Conservation (phyloP, 2,329 filamentous ascomycete genomes). For the Fusarium papillatum region DNA sequence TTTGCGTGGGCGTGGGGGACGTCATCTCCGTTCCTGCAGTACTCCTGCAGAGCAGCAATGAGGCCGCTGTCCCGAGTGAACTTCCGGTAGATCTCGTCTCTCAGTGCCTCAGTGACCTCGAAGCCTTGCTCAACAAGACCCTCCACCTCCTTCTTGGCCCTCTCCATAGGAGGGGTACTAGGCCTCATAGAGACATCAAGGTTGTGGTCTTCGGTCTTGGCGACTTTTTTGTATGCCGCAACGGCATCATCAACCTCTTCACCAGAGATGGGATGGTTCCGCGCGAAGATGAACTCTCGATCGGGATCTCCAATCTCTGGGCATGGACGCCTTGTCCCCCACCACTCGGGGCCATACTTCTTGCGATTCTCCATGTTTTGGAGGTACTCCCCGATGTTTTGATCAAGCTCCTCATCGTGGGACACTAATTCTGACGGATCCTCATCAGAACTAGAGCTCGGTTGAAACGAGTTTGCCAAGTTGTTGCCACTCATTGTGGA, state of each 20-base stretch:
- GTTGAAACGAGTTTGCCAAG: not conserved
- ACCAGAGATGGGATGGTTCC: conserved; percentile 13
- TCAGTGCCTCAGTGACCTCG: conserved; percentile 4
- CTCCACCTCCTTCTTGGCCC: conserved; percentile 16
- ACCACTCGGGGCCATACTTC: conserved; percentile 12
- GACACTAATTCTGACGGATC: not conserved
- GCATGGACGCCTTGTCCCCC: conserved; percentile 7
- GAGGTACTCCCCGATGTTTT: not conserved
- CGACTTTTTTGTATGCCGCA: not conserved
- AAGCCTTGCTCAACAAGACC: conserved; percentile 13
- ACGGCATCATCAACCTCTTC: not conserved
- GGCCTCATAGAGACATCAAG: conserved; percentile 23
- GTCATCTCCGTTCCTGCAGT: not conserved
- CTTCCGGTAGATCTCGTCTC: conserved; percentile 20
- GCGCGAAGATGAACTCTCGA: conserved; percentile 19
- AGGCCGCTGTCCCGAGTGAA: conserved; percentile 19
- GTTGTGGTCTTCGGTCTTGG: not conserved
- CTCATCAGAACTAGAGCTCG: no score
- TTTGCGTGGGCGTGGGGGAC: conserved; percentile 28
- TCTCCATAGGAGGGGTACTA: conserved; percentile 27
- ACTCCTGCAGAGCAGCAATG: conserved; percentile 22
- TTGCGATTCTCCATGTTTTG: not conserved
- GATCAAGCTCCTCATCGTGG: not conserved
- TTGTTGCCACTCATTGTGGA: not conserved
- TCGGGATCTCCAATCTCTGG: conserved; percentile 9